Conservation (phyloP, 495 filamentous ascomycete genomes). For the Trichodelitschia bisporula region DNA sequence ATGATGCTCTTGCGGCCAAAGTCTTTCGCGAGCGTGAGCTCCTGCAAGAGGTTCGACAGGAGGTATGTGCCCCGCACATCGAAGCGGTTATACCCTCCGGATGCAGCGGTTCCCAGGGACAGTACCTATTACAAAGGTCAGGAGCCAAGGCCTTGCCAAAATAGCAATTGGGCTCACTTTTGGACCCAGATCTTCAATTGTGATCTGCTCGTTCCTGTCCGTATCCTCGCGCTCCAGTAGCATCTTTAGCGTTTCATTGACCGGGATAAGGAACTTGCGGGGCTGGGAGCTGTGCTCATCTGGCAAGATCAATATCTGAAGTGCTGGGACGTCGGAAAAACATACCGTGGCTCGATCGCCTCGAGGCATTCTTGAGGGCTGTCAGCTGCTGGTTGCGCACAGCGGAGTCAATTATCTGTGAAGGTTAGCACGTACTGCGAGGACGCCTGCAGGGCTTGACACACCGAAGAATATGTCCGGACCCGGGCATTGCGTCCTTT, state of each 20-base stretch:
- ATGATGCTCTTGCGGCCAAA: conserved; percentile 64
- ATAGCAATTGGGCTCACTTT: conserved; percentile 32
- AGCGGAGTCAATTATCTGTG: not conserved
- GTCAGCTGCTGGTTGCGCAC: not conserved
- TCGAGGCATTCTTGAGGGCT: not conserved
- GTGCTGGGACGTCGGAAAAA: not conserved
- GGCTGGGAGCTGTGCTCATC: conserved; percentile 26
- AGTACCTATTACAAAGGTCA: conserved; percentile 27
- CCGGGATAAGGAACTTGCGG: conserved; percentile 52
- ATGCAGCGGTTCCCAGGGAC: conserved; percentile 61
- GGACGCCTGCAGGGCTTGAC: not conserved
- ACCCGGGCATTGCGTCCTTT: conserved; percentile 9
- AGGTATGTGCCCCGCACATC: conserved; percentile 88
- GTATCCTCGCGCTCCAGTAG: conserved; percentile 69
- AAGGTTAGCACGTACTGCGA: not conserved
- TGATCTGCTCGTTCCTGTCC: conserved; percentile 81
- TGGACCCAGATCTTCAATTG: conserved; percentile 80
- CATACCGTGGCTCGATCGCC: conserved; percentile 11
- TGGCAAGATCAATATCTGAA: conserved; percentile 6
- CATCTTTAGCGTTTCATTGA: conserved; percentile 45
- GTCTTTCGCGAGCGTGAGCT: conserved; percentile 70
- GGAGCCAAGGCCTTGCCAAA: conserved; percentile 1
- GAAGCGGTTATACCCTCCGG: conserved; percentile 56
- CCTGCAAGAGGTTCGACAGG: conserved; percentile 84
- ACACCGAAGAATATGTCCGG: conserved; percentile 21